Base-by-base conservation (phyloP, 2,329 filamentous ascomycete genomes). In the Gnomoniopsis smithogilvyi region DNA sequence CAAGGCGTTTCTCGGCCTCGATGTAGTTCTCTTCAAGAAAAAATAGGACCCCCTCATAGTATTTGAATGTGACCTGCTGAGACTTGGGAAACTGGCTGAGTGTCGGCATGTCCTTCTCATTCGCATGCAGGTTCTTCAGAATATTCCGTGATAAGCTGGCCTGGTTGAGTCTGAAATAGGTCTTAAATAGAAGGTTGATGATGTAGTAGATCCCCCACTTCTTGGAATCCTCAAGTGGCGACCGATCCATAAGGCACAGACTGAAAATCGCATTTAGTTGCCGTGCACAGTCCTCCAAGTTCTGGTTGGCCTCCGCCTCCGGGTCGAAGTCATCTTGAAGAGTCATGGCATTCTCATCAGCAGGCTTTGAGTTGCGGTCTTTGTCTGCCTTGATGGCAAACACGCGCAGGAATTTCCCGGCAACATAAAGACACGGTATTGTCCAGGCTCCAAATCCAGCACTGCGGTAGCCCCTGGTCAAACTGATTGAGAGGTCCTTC, bases 181-280 rank as follows among this genome's bases (percentile, higher is more conserved):
- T 98, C 76, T 98, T 98, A 84, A 99, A 99, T 15, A 97, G 80
- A 8, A 99, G 82, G 70, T 96, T 98, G 69, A 93, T 92, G 64
- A 94, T 88, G 72, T 92, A 93, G 77, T 99, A 99, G 51, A 96
- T 90, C 7, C 92, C 96, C 95, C 95, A 99, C 83, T 98, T 99
- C 56, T 95, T 87, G 10, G 94, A 97, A 67, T 96, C 90, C 68
- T 92, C 87, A 48, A 97, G 78, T 15, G 90, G 87, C 62, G 90
- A 96, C 91, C 92, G 88, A 72, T 99, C 95, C 67, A 87, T 92
- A 51, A 96, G 80, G 72, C 95, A 99, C 4, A 96, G 75, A 17
- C 90, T 91, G 72, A 98, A 99, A 65, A 98, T 92, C 51, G 90
- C 85, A 72, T 97, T 98, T 61, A 99, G 86, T 48, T 94, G 86